Percentiles rank a stretch among this genome's conserved stretches.
phyloP scores from a whole-genome alignment of 2,329 filamentous ascomycete species.

The Pseudogymnoascus pannorum region DNA sequence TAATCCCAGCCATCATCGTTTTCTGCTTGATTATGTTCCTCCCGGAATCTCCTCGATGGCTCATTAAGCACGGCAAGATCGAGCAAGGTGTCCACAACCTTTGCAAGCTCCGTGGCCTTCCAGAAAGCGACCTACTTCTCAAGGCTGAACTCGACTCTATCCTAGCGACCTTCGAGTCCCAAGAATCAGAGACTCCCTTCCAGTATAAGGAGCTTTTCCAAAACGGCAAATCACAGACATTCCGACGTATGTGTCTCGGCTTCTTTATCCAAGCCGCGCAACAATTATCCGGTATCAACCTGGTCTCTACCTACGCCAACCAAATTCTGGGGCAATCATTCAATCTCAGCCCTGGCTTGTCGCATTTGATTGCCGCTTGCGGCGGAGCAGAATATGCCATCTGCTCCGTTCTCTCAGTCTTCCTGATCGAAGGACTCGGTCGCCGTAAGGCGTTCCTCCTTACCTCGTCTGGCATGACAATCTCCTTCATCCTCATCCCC shows the following conservation, averaged over 20 bases:
- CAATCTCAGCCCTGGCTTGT: conserved; percentile 35
- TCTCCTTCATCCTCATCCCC: conserved; percentile 50
- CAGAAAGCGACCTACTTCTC: background rate
- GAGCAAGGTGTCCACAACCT: conserved; percentile 50
- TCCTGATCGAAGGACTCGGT: conserved; percentile 45
- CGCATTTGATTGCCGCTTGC: conserved; percentile 45
- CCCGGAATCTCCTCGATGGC: conserved; percentile 49
- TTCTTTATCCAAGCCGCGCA: conserved; percentile 25
- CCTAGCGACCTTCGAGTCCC: conserved; percentile 52
- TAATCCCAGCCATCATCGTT: conserved; percentile 41
- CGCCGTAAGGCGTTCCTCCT: conserved; percentile 64
- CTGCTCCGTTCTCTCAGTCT: conserved; percentile 25
- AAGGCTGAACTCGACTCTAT: conserved; percentile 27
- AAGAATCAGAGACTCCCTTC: conserved; percentile 12
- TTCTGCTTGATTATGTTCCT: conserved; percentile 40
- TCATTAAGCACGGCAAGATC: conserved; percentile 47
- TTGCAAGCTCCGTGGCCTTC: conserved; percentile 46
- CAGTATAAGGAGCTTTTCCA: conserved; percentile 32
- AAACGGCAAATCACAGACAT: conserved; percentile 32
- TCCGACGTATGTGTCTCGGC: conserved; percentile 41
- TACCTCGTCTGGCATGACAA: conserved; percentile 52
- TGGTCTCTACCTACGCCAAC: background rate
- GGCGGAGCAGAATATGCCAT: conserved; percentile 36
- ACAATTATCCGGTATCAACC: background rate
- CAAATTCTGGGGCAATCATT: background rate